phyloP scores from a whole-genome alignment of 768 basidiomycete genomes.

The Russula olivacea region DNA sequence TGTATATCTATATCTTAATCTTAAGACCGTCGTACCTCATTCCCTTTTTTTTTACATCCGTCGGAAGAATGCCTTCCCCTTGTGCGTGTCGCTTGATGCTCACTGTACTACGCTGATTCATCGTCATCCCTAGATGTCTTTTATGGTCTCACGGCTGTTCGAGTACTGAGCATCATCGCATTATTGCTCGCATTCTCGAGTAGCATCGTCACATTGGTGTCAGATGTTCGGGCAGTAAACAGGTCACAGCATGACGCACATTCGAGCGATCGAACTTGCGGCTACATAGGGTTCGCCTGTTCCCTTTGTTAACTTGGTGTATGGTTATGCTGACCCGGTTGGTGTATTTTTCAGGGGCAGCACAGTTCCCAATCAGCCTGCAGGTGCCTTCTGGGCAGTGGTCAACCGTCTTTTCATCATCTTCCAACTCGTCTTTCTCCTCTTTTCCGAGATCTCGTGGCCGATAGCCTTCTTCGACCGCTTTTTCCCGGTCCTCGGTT shows the following conservation, averaged over 20 bases:
- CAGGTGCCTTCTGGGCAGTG: slow-evolving; percentile 88
- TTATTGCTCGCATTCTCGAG: slow-evolving; percentile 76
- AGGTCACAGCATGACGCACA: slow-evolving; percentile 37
- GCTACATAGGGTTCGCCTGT: slow-evolving; percentile 22
- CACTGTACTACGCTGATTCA: not conserved
- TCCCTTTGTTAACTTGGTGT: not conserved
- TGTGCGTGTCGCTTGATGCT: slow-evolving; percentile 1
- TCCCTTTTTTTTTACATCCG: not conserved
- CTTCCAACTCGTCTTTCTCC: slow-evolving; percentile 72
- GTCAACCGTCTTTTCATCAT: slow-evolving; percentile 84
- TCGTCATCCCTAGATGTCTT: slow-evolving; percentile 43
- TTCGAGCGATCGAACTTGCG: slow-evolving; percentile 39
- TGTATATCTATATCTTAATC: not conserved
- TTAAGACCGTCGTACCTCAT: not conserved
- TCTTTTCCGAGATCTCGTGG: slow-evolving; percentile 81
- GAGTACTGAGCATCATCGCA: slow-evolving; percentile 71
- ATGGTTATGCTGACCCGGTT: not conserved
- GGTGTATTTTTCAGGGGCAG: slow-evolving; percentile 43
- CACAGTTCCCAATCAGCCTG: slow-evolving; percentile 87
- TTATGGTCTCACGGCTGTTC: slow-evolving; percentile 73
- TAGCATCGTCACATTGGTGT: slow-evolving; percentile 67
- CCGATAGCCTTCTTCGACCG: slow-evolving; percentile 72
- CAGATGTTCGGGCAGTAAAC: slow-evolving; percentile 73
- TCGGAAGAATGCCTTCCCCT: slow-evolving; percentile 13
- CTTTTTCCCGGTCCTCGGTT: slow-evolving; percentile 83